phyloP scores from a whole-genome alignment of 2,329 filamentous ascomycete species.

The Parastagonospora nodorum region DNA sequence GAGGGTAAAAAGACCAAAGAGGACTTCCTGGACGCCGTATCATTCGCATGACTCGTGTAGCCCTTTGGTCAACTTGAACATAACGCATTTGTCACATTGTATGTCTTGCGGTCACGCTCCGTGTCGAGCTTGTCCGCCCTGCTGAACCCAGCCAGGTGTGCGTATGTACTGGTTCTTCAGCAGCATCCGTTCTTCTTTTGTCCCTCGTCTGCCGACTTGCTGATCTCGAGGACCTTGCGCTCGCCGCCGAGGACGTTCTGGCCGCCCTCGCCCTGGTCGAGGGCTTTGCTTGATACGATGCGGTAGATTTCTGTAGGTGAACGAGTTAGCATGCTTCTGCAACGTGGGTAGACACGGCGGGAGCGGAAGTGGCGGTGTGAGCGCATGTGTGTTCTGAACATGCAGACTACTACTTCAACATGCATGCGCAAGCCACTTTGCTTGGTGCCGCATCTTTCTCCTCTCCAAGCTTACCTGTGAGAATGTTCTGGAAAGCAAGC shows the following conservation, averaged over 20 bases:
- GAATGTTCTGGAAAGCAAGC: constrained; percentile 98
- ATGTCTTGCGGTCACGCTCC: constrained; percentile 8
- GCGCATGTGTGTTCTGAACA: not conserved
- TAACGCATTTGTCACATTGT: constrained; percentile 12
- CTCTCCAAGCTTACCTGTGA: constrained; percentile 76
- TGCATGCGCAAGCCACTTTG: not conserved
- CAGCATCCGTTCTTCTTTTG: constrained; percentile 78
- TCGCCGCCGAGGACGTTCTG: constrained; percentile 76
- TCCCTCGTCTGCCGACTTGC: constrained; percentile 80
- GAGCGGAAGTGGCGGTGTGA: constrained; percentile 16
- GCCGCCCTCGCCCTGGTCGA: constrained; percentile 84
- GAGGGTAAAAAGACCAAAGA: constrained; percentile 28
- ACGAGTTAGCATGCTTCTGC: constrained; percentile 8
- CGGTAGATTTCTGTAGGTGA: constrained; percentile 85
- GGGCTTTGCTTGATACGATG: constrained; percentile 96
- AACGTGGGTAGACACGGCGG: not conserved
- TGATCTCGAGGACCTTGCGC: constrained; percentile 81
- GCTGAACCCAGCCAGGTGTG: constrained; percentile 14
- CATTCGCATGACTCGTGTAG: constrained; percentile 41
- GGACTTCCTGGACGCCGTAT: constrained; percentile 43
- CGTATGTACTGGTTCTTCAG: constrained; percentile 52
- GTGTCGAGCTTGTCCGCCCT: constrained; percentile 1
- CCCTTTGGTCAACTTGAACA: constrained; percentile 13
- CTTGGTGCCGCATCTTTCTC: not conserved
- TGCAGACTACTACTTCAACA: constrained; percentile 1